Conservation (phyloP, 2,329 filamentous ascomycete species). For the Xylaria sp. region DNA sequence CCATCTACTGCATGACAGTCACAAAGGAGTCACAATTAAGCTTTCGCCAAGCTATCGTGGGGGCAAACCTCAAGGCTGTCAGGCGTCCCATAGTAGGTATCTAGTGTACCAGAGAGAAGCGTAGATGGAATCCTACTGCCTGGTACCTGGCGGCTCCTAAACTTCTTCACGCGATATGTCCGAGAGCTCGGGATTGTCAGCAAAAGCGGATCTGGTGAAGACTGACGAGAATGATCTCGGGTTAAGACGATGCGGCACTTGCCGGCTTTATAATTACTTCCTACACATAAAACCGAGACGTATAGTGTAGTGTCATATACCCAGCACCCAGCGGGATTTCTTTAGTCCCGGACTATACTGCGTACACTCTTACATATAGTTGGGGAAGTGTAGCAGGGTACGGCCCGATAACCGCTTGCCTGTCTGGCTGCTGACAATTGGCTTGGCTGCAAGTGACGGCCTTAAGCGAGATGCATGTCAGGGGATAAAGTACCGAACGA, state of each 20-base stretch:
- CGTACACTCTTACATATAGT: too few relatives aligned
- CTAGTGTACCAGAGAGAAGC: constrained; percentile 5
- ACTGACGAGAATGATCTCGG: not conserved
- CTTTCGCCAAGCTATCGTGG: constrained; percentile 14
- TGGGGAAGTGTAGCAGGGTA: constrained; percentile 10
- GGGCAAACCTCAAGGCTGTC: too few relatives aligned
- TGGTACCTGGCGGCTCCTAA: too few relatives aligned
- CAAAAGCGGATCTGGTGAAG: not conserved
- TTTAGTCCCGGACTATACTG: not conserved
- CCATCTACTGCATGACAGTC: not conserved
- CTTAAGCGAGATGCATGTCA: constrained; percentile 18
- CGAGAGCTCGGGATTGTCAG: constrained; percentile 4
- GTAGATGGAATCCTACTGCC: constrained; percentile 1
- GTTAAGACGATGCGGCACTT: not conserved
- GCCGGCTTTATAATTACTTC: too few relatives aligned
- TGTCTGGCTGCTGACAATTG: not conserved
- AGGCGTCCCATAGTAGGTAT: too few relatives aligned
- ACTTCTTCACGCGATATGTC: not conserved
- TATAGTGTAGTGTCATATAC: too few relatives aligned
- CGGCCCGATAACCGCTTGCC: not conserved
- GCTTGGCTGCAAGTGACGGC: constrained; percentile 9
- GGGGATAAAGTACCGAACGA: not conserved
- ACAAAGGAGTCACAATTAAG: not conserved
- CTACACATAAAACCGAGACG: too few relatives aligned
- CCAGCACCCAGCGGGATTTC: too few relatives aligned